Base-by-base conservation (phyloP, 306 rosid genomes). In the Lablab purpureus region DNA sequence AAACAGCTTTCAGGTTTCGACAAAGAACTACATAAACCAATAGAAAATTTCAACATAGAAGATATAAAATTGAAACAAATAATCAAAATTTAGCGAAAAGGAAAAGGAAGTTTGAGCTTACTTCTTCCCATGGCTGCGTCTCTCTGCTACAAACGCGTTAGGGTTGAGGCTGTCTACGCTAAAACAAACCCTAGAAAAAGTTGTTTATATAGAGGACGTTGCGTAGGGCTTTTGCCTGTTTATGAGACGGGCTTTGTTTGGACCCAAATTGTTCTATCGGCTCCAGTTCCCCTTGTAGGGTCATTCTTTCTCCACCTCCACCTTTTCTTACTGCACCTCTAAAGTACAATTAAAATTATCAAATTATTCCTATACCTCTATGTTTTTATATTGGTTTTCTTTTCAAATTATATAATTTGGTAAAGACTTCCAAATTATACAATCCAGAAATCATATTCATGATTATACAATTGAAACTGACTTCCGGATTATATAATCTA, bases 61-160 rank as follows among this genome's bases (percentile, higher is more conserved):
- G 12, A 69, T 10, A 15, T 22, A 60, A 11, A 10, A 22, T 3
- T 7, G 4, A 41, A 52, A 73, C 11, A 4, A 58, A 34, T 10
- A 40, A 45, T 60, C 6, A 14, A 43, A 22, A 0, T 10, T 2
- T 2, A 7, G 2, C 1, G 6, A 36, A 41, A 25, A 7, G 12
- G 2, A 2, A 10, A 8, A 49, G 46, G 7, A 15, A 3, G 0
- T 8, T 14, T 40, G 68, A 15, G 40, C 93, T 85, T 85, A 89
- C 93, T 85, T 43, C 93, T 82, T 36, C 90, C 90, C 90, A 89
- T 89, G 64, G 82, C 81, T 47, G 54, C 22, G 28, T 17, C 68
- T 34, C 15, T 36, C 51, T 67, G 59, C 22, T 41, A 54, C 7
- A 15, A 1, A 43, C 67, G 68, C 62, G 67, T 58, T 37, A 25